phyloP scores from a whole-genome alignment of 495 filamentous ascomycete species.

The Rhizodiscina lignyota region DNA sequence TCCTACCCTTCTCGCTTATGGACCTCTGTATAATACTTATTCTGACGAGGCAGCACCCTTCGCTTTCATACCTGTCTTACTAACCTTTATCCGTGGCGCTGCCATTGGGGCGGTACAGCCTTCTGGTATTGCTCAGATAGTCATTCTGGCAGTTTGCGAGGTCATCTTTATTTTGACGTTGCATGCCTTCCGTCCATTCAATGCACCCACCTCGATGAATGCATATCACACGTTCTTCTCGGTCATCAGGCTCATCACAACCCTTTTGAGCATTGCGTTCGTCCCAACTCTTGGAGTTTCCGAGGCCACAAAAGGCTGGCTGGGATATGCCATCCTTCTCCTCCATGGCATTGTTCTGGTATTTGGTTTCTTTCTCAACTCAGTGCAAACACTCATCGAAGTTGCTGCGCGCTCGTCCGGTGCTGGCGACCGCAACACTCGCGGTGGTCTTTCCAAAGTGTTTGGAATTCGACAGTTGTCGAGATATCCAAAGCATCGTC shows the following conservation, averaged over 20 bases:
- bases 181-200: conserved; percentile 78
- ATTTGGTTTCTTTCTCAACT: conserved; percentile 88
- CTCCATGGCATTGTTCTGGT: conserved; percentile 76
- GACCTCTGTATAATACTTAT: conserved; percentile 96
- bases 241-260: conserved; percentile 54
- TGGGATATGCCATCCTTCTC: conserved; percentile 81
- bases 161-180: conserved; percentile 78
- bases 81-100: conserved; percentile 73
- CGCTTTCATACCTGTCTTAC: conserved; percentile 65
- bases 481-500: conserved; percentile 40
- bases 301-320: conserved; percentile 73
- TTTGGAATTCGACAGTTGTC: conserved; percentile 89
- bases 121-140: conserved; percentile 80
- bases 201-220: conserved; percentile 93
- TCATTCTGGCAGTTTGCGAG: conserved; percentile 85
- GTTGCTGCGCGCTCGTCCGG: conserved; percentile 65
- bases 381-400: conserved; percentile 77
- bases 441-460: conserved; percentile 74
- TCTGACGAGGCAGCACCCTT: conserved; percentile 78
- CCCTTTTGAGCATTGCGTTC: conserved; percentile 77
- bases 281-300: conserved; percentile 63
- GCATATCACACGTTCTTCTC: conserved; percentile 79
- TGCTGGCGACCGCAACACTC: conserved; percentile 53
- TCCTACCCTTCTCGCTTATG: conserved; percentile 74
- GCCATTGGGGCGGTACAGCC: conserved; percentile 86